phyloP scores from a whole-genome alignment of 495 filamentous ascomycete species.

The Aspergillus wentii region DNA sequence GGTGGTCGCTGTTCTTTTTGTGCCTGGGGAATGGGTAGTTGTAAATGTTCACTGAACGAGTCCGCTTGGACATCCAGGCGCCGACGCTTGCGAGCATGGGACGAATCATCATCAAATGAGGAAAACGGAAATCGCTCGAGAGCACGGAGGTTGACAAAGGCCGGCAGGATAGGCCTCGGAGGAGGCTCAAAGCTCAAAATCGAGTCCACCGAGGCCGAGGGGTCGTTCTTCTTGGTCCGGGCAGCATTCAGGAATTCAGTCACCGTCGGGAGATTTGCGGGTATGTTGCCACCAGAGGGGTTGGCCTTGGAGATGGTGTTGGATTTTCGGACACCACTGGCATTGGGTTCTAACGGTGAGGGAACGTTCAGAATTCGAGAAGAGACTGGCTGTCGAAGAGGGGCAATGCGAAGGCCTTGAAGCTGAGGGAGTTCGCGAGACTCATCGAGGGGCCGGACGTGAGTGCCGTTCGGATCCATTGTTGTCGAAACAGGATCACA shows the following conservation, averaged over 20 bases:
- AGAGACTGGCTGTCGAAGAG: slow-evolving; percentile 43
- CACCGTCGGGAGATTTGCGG: slow-evolving; percentile 23
- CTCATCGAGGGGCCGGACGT: slow-evolving; percentile 34
- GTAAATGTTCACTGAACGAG: slow-evolving; percentile 45
- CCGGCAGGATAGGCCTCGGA: slow-evolving; percentile 40
- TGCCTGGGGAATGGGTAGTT: slow-evolving; percentile 44
- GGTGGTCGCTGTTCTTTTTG: slow-evolving; percentile 43
- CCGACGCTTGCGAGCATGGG: slow-evolving; percentile 36
- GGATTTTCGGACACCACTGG: slow-evolving; percentile 29
- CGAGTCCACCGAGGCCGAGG: slow-evolving; percentile 20
- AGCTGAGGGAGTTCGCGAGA: slow-evolving; percentile 42
- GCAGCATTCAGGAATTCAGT: slow-evolving; percentile 31
- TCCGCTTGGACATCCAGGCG: slow-evolving; percentile 39
- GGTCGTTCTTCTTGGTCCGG: slow-evolving; percentile 32
- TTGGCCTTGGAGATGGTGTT: slow-evolving; percentile 28
- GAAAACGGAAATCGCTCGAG: slow-evolving; percentile 41
- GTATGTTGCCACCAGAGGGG: slow-evolving; percentile 21
- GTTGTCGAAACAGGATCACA: slow-evolving; percentile 6
- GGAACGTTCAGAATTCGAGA: slow-evolving; percentile 38
- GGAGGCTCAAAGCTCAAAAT: slow-evolving; percentile 30
- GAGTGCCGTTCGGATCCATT: slow-evolving; percentile 30
- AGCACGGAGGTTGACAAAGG: slow-evolving; percentile 44
- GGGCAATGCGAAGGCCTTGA: slow-evolving; percentile 43
- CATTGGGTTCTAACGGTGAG: slow-evolving; percentile 44
- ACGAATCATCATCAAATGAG: slow-evolving; percentile 36